phyloP scores from a whole-genome alignment of 2,329 filamentous ascomycete genomes.

The Leptographium lundbergii region DNA sequence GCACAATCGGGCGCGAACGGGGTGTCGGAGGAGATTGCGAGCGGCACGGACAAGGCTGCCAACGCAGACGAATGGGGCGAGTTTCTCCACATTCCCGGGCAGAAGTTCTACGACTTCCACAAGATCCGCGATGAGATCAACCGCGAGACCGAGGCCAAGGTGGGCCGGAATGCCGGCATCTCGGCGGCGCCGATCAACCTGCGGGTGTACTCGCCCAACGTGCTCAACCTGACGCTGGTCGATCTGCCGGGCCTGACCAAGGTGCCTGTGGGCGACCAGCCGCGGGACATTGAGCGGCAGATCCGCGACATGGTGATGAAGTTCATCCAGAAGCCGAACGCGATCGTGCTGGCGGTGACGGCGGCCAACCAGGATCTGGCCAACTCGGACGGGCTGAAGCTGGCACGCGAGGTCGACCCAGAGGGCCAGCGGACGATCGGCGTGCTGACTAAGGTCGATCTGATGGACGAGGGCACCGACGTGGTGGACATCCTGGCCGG shows the following conservation, averaged over 20 bases:
- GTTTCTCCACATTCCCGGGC: constrained; percentile 88
- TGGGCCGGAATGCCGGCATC: constrained; percentile 94
- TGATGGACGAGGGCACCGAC: constrained; percentile 99
- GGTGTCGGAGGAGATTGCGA: constrained; percentile 50
- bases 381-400: constrained; percentile 93
- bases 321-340: constrained; percentile 98
- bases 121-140: constrained; percentile 97
- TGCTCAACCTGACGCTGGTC: constrained; percentile 90
- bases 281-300: constrained; percentile 96
- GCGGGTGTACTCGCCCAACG: constrained; percentile 95
- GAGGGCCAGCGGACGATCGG: constrained; percentile 91
- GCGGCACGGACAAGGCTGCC: constrained; percentile 68
- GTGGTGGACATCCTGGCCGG: constrained; percentile 95
- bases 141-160: constrained; percentile 55
- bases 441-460: constrained; percentile 88
- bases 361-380: constrained; percentile 97
- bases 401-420: constrained; percentile 92
- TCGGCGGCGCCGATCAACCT: constrained; percentile 95
- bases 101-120: constrained; percentile 86
- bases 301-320: constrained; percentile 92
- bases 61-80: constrained; percentile 97
- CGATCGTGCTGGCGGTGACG: constrained; percentile 91
- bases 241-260: constrained; percentile 95
- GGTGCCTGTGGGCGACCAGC: constrained; percentile 95
- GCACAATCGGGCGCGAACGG: constrained; percentile 57